A percentile compares a stretch with the other conserved stretches of the same genome.
phyloP scores from a whole-genome alignment of 768 basidiomycete species.

The Ramaria rubella region DNA sequence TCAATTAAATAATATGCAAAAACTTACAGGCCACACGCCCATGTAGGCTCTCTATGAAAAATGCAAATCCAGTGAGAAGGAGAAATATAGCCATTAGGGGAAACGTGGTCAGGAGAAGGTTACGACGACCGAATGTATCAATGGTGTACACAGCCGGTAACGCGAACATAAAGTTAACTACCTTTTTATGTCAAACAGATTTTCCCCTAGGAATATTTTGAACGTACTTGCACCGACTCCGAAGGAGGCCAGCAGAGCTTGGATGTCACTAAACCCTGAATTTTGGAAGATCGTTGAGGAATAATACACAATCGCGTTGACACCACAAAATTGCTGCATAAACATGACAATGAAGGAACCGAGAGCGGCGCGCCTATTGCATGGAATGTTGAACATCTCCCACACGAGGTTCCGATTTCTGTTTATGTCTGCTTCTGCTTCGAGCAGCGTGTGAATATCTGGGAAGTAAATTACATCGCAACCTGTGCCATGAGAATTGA shows the following conservation, averaged over 20 bases:
- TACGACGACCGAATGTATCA: conserved; percentile 59
- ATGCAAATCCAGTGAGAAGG: conserved; percentile 44
- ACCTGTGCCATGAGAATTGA: not conserved
- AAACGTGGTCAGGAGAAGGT: conserved; percentile 45
- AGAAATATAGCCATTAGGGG: conserved; percentile 48
- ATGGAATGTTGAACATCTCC: conserved; percentile 70
- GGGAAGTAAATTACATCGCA: not conserved
- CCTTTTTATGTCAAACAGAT: not conserved
- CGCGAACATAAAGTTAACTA: conserved; percentile 36
- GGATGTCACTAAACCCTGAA: conserved; percentile 47
- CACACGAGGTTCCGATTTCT: conserved; percentile 42
- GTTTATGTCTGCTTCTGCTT: conserved; percentile 52
- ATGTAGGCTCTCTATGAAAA: conserved; percentile 13
- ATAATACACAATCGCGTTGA: conserved; percentile 79
- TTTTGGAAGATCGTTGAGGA: conserved; percentile 65
- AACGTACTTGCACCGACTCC: conserved; percentile 40
- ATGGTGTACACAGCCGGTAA: conserved; percentile 47
- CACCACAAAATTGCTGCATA: conserved; percentile 76
- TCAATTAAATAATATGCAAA: not conserved
- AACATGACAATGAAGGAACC: conserved; percentile 71
- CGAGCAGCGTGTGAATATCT: conserved; percentile 64
- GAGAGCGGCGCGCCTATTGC: conserved; percentile 58
- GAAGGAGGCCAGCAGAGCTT: conserved; percentile 54
- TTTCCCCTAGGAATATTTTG: not conserved
- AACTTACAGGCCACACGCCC: conserved; percentile 14